Evolutionary conservation across 495 filamentous ascomycete species (phyloP).

Genomic region (Talaromyces proteolyticus): DNA sequence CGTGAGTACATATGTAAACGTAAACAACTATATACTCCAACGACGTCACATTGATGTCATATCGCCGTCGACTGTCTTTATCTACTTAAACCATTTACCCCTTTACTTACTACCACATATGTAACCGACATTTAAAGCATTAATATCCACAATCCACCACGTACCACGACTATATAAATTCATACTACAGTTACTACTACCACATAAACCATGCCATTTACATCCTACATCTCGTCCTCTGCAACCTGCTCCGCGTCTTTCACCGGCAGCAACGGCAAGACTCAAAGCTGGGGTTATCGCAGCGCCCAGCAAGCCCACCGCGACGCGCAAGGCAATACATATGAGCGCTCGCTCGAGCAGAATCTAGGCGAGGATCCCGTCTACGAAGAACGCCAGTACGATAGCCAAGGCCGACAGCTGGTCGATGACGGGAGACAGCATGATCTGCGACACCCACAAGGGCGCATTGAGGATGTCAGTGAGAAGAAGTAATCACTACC

Average conservation of each 20-base stretch:
- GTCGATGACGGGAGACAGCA: background rate
- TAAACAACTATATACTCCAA: too few species aligned
- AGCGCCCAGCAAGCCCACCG: background rate
- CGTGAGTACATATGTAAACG: too few species aligned
- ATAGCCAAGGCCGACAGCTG: background rate
- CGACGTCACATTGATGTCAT: too few species aligned
- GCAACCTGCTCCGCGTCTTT: background rate
- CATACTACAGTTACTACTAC: too few species aligned
- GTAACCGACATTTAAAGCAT: too few species aligned
- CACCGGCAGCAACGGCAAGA: conserved; percentile 2
- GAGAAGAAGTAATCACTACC: background rate
- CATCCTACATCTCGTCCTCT: conserved; percentile 2
- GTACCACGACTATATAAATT: too few species aligned
- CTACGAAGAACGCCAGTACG: conserved; percentile 6
- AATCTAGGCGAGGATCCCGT: conserved; percentile 2
- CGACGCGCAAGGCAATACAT: background rate
- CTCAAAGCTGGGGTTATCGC: conserved; percentile 6
- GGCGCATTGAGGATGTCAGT: conserved; percentile 4
- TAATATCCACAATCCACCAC: too few species aligned
- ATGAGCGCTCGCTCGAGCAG: conserved; percentile 1
- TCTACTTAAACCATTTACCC: too few species aligned
- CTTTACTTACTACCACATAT: too few species aligned
- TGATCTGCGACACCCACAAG: background rate
- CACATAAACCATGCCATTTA: conserved; percentile 3
- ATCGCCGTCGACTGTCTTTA: too few species aligned